These are phyloP conservation scores for Hericium erinaceus DNA, from an alignment of 768 basidiomycete species.

Conservation along the genomic window DNA sequence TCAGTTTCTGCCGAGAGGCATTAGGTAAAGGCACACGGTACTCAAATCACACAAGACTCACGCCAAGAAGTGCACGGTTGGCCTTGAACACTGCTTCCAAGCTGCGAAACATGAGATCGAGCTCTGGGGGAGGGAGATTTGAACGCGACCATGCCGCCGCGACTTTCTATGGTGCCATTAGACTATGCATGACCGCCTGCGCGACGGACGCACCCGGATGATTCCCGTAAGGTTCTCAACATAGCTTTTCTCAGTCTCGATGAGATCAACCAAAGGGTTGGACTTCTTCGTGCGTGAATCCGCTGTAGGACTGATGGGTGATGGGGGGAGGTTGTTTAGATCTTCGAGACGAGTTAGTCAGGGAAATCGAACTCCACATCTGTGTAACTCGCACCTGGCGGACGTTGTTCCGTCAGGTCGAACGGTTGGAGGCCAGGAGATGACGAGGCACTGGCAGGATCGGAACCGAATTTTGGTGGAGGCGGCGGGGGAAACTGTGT, in stretches of 20 bases:
- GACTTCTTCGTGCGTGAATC: slow-evolving; percentile 49
- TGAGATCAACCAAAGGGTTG: slow-evolving; percentile 85
- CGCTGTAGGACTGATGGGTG: slow-evolving; percentile 17
- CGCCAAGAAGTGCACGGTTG: slow-evolving; percentile 71
- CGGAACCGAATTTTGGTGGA: slow-evolving; percentile 17
- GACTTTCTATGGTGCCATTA: slow-evolving; percentile 55
- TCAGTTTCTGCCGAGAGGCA: slow-evolving; percentile 58
- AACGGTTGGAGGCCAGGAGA: slow-evolving; percentile 6
- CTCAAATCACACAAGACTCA: slow-evolving; percentile 27
- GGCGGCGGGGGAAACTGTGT: slow-evolving; percentile 12
- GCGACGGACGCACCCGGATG: slow-evolving; percentile 61
- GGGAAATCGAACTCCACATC: neutral
- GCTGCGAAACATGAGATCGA: slow-evolving; percentile 91
- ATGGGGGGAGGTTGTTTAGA: neutral
- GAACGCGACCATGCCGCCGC: slow-evolving; percentile 96
- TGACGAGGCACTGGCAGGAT: slow-evolving; percentile 4
- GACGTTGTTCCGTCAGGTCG: slow-evolving; percentile 3
- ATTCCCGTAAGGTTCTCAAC: slow-evolving; percentile 85
- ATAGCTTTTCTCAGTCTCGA: slow-evolving; percentile 88
- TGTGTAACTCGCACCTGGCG: slow-evolving; percentile 1
- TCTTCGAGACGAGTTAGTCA: slow-evolving; percentile 5
- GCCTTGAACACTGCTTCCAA: slow-evolving; percentile 91
- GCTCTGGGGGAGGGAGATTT: slow-evolving; percentile 85
- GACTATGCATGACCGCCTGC: neutral
- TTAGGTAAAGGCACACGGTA: slow-evolving; percentile 8